A percentile compares a stretch with the other conserved stretches of the same genome.
These are phyloP conservation scores for Pyrus pyrifolia DNA, from an alignment of 306 rosid genomes.

Conservation along the genomic window DNA sequence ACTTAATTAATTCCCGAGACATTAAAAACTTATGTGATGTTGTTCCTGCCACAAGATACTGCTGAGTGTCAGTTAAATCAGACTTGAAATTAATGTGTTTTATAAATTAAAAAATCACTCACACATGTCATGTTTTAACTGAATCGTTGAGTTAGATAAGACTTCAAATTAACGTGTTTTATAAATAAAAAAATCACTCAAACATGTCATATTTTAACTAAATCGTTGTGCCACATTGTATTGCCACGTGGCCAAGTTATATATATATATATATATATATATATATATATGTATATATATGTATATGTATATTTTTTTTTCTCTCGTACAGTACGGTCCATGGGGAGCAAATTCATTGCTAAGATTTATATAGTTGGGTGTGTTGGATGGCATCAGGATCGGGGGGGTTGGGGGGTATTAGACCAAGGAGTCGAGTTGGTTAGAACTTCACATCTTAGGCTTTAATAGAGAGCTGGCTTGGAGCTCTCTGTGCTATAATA, in stretches of 20 bases:
- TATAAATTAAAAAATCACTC: background rate
- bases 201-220: background rate
- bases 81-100: background rate
- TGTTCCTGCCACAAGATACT: background rate
- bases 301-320: too few relatives aligned
- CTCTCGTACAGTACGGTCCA: background rate
- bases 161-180: too few relatives aligned
- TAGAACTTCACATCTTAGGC: slow-evolving; percentile 24
- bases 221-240: background rate
- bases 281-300: too few relatives aligned
- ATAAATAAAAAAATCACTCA: too few relatives aligned
- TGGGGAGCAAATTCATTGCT: slow-evolving; percentile 10
- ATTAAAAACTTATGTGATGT: background rate
- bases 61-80: background rate
- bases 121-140: background rate
- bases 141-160: background rate
- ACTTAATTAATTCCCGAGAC: background rate
- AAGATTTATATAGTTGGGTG: slow-evolving; percentile 8
- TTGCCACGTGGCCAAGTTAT: background rate
- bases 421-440: slow-evolving; percentile 15
- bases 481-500: background rate
- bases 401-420: slow-evolving; percentile 13
- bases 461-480: slow-evolving; percentile 17
- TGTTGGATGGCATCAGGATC: slow-evolving; percentile 28
- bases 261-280: too few relatives aligned